Conservation (phyloP, 2,329 filamentous ascomycete species). For the Penicillium sp. region DNA sequence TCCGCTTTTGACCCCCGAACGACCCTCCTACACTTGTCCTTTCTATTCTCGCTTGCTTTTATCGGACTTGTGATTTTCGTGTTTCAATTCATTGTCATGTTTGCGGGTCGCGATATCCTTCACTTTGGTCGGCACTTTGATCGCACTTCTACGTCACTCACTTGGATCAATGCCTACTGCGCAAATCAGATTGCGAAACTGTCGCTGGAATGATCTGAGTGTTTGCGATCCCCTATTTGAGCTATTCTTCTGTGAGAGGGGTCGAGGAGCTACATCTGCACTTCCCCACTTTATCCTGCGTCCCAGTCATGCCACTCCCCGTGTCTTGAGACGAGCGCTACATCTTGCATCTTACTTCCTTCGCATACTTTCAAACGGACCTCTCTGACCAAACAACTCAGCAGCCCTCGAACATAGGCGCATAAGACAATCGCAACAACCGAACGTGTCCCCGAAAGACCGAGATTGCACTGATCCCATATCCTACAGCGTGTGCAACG, state of each 20-base stretch:
- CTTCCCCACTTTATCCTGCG: slow-evolving; percentile 6
- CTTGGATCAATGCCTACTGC: neutral
- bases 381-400: neutral
- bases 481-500: slow-evolving; percentile 12
- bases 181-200: neutral
- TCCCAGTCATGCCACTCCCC: neutral
- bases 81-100: neutral
- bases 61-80: neutral
- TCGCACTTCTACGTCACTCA: neutral
- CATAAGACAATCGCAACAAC: slow-evolving; percentile 3
- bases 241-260: slow-evolving; percentile 4
- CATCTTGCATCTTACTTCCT: neutral
- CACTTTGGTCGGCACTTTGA: neutral
- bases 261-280: slow-evolving; percentile 2
- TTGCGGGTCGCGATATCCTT: neutral
- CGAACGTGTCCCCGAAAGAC: slow-evolving; percentile 9
- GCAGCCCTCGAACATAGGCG: slow-evolving; percentile 17
- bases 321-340: neutral
- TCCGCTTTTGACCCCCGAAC: too few relatives aligned
- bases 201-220: neutral
- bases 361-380: neutral
- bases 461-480: slow-evolving; percentile 3
- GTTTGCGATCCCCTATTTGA: neutral
- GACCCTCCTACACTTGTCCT: neutral
- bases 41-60: neutral